Percentiles rank a stretch among this genome's conserved stretches.
Conservation (phyloP, 768 basidiomycete genomes). For the Lentinula raphanica region DNA sequence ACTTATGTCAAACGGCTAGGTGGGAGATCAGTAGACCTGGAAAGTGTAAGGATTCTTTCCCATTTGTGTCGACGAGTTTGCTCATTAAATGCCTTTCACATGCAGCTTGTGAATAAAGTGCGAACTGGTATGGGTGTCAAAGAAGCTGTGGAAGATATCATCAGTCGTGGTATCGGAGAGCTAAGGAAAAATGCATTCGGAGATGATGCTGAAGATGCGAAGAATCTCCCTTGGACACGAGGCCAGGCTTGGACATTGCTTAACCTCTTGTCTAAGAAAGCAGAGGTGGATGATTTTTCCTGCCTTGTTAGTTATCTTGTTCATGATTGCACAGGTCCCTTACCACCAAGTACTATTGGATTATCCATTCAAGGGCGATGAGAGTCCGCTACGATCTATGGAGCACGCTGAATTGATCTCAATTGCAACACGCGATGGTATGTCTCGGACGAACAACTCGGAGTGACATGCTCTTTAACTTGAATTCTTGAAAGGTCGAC, state of each 20-base stretch:
- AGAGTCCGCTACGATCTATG: conserved; percentile 72
- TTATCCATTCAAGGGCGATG: conserved; percentile 91
- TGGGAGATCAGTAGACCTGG: conserved; percentile 86
- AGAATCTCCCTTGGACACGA: conserved; percentile 73
- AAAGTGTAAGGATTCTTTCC: conserved; percentile 55
- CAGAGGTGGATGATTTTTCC: conserved; percentile 48
- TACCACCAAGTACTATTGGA: conserved; percentile 80
- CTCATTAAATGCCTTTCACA: background rate
- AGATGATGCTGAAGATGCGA: conserved; percentile 86
- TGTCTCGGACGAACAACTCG: conserved; percentile 6
- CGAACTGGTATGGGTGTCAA: conserved; percentile 64
- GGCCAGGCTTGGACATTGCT: conserved; percentile 88
- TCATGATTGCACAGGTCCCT: conserved; percentile 44
- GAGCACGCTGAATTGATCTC: conserved; percentile 87
- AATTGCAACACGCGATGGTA: conserved; percentile 72
- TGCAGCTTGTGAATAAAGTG: conserved; percentile 81
- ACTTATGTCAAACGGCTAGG: conserved; percentile 71
- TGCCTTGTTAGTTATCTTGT: conserved; percentile 18
- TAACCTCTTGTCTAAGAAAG: conserved; percentile 58
- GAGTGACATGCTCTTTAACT: background rate
- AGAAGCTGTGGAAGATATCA: conserved; percentile 88
- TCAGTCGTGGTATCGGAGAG: conserved; percentile 72
- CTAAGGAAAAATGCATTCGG: conserved; percentile 90
- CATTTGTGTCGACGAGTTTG: no score
- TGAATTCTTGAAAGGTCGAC: conserved; percentile 61